These are phyloP conservation scores for Chrysanthemum lavandulifolium DNA, from an alignment of 129 eudicot species.

Conservation along the genomic window DNA sequence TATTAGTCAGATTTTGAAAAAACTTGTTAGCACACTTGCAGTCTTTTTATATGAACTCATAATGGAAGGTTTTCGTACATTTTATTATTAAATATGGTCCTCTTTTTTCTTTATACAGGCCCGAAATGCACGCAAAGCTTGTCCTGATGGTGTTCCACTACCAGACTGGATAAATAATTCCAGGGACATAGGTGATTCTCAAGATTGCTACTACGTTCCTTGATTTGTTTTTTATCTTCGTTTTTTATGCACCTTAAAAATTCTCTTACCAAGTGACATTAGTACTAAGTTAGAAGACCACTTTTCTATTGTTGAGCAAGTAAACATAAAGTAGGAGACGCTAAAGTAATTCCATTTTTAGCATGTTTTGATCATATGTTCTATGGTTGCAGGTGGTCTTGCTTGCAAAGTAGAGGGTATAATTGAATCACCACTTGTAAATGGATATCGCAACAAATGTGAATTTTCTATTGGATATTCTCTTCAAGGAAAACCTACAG, in stretches of 20 bases:
- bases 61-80: not conserved
- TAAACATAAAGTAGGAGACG: constrained; percentile 1
- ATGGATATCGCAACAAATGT: constrained; percentile 94
- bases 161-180: constrained; percentile 85
- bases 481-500: constrained; percentile 68
- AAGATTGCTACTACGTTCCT: not conserved
- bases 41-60: constrained; percentile 9
- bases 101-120: constrained; percentile 42
- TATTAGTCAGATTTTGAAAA: constrained; percentile 64
- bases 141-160: constrained; percentile 70
- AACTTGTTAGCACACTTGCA: constrained; percentile 46
- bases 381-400: constrained; percentile 67
- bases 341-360: not conserved
- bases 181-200: constrained; percentile 72
- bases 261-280: too few relatives aligned
- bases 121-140: constrained; percentile 92
- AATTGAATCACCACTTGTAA: constrained; percentile 78
- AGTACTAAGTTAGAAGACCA: too few relatives aligned
- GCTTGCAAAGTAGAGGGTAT: constrained; percentile 95
- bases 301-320: too few relatives aligned
- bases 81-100: not conserved
- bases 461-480: constrained; percentile 94
- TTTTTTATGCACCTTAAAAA: not conserved
- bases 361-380: not conserved
- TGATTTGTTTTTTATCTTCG: not conserved